Evolutionary conservation across 495 filamentous ascomycete species (phyloP).

Genomic region (Bacidia rubella): DNA sequence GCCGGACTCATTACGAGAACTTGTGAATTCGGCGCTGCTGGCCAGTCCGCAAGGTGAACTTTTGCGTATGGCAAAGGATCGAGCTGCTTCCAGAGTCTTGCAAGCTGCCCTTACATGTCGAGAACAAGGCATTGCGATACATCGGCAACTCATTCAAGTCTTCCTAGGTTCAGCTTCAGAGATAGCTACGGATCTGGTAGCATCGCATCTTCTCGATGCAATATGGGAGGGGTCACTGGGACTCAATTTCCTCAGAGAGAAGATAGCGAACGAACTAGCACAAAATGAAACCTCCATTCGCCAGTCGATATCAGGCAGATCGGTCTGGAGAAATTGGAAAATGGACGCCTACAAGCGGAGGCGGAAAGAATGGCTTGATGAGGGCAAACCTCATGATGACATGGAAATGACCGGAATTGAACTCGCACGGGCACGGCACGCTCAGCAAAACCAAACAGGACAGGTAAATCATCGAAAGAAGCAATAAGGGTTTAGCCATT

Average conservation of each 20-base stretch:
- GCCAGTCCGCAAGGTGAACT: constrained; percentile 29
- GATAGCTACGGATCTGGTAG: constrained; percentile 56
- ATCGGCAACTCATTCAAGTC: constrained; percentile 45
- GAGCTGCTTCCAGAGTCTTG: constrained; percentile 53
- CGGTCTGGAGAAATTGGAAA: constrained; percentile 83
- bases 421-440: constrained; percentile 34
- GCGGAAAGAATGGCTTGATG: constrained; percentile 54
- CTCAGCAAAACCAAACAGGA: no score
- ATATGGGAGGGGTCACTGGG: constrained; percentile 56
- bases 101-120: constrained; percentile 49
- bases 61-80: constrained; percentile 40
- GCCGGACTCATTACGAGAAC: constrained; percentile 40
- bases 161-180: constrained; percentile 46
- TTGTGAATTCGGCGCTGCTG: constrained; percentile 44
- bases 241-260: constrained; percentile 52
- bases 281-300: constrained; percentile 51
- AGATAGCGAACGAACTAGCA: constrained; percentile 49
- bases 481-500: no score
- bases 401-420: constrained; percentile 24
- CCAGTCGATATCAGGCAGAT: constrained; percentile 60
- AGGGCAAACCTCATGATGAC: constrained; percentile 38
- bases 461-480: no score
- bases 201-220: constrained; percentile 66
- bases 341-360: constrained; percentile 73
- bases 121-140: constrained; percentile 43